These are phyloP conservation scores for Graphilbum fragrans DNA, from an alignment of 2,329 filamentous ascomycete species.

Conservation along the genomic window DNA sequence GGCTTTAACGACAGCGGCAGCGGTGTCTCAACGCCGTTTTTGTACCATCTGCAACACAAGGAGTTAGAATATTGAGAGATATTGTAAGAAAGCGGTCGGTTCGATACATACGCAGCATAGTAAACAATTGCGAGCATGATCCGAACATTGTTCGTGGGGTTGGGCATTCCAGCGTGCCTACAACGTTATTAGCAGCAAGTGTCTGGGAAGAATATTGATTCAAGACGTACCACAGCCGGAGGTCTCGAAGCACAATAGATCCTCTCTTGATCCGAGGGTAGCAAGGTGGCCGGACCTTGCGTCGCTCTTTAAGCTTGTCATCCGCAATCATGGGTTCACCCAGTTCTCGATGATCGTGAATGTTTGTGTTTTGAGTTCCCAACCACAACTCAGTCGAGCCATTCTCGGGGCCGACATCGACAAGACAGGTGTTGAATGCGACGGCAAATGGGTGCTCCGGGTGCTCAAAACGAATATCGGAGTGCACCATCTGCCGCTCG, in stretches of 20 bases:
- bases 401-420: conserved; percentile 37
- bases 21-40: conserved; percentile 6
- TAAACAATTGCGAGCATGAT: conserved; percentile 7
- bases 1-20: conserved; percentile 7
- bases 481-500: conserved; percentile 42
- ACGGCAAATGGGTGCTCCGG: conserved; percentile 42
- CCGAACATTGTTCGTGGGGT: conserved; percentile 4
- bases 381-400: conserved; percentile 49
- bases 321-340: conserved; percentile 34
- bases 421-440: conserved; percentile 39
- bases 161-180: conserved; percentile 9
- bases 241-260: conserved; percentile 39
- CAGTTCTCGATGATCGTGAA: conserved; percentile 35
- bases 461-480: conserved; percentile 46
- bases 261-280: conserved; percentile 32
- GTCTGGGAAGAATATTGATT: no score
- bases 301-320: conserved; percentile 29
- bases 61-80: no score
- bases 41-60: conserved; percentile 6
- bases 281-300: conserved; percentile 26
- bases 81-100: no score
- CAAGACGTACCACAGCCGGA: conserved; percentile 47
- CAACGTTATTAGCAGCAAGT: not conserved
- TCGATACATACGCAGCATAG: conserved; percentile 2
- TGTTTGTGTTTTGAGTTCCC: conserved; percentile 35